phyloP scores from a whole-genome alignment of 2,329 filamentous ascomycete species.

The Aspergillus fumigatiaffinis region DNA sequence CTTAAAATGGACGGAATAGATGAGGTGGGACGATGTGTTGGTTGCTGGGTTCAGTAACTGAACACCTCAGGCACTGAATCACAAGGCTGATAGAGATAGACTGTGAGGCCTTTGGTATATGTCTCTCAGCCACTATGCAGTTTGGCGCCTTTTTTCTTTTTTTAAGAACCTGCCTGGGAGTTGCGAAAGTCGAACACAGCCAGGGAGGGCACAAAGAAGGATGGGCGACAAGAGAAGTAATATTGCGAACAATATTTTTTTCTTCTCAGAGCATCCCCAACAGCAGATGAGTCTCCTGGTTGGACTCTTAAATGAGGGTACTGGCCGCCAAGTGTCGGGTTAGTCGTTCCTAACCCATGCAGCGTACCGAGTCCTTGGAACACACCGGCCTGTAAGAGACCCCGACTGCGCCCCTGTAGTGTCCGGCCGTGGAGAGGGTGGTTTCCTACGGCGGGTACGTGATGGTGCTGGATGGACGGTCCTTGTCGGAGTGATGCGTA shows the following conservation, averaged over 20 bases:
- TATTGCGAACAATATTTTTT: neutral
- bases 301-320: conserved; percentile 15
- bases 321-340: conserved; percentile 14
- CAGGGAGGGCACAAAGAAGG: neutral
- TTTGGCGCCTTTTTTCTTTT: neutral
- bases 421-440: conserved; percentile 10
- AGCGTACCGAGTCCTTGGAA: conserved; percentile 22
- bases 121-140: conserved; percentile 3
- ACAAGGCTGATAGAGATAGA: neutral
- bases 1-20: neutral
- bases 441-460: conserved; percentile 16
- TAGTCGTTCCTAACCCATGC: conserved; percentile 22
- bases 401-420: conserved; percentile 17
- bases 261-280: conserved; percentile 10
- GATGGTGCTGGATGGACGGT: conserved; percentile 3
- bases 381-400: conserved; percentile 14
- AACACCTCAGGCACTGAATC: neutral
- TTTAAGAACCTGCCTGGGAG: neutral
- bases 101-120: neutral
- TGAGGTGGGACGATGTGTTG: neutral
- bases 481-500: conserved; percentile 13
- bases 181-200: neutral
- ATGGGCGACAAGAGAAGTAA: neutral
- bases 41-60: neutral
- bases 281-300: conserved; percentile 17